Conservation (phyloP, 345 rosid species). For the Clausena lansium region DNA sequence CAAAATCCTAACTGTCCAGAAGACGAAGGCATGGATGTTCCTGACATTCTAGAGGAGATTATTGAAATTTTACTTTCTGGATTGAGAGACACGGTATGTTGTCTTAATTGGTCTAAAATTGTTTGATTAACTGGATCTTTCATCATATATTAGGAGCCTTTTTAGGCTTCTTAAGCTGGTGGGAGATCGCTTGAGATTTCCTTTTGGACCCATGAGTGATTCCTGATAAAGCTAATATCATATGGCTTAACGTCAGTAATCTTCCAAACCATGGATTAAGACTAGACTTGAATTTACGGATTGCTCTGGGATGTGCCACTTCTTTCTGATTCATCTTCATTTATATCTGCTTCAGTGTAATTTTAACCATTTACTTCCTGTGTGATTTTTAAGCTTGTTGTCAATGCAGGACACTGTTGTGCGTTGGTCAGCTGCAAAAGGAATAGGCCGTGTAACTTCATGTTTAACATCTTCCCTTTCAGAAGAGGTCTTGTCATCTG, state of each 20-base stretch:
- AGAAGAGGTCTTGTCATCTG: slow-evolving; percentile 86
- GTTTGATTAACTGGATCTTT: neutral
- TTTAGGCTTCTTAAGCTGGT: neutral
- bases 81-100: slow-evolving; percentile 83
- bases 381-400: slow-evolving; percentile 19
- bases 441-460: slow-evolving; percentile 87
- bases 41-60: slow-evolving; percentile 83
- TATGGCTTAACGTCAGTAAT: neutral
- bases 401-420: slow-evolving; percentile 85
- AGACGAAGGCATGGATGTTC: slow-evolving; percentile 85
- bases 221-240: neutral
- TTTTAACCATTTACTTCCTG: slow-evolving; percentile 10
- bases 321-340: neutral
- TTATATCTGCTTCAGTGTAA: neutral
- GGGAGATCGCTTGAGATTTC: neutral
- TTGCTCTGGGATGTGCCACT: neutral
- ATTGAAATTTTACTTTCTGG: slow-evolving; percentile 88
- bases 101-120: slow-evolving; percentile 12
- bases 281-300: slow-evolving; percentile 5
- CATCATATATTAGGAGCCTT: neutral
- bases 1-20: slow-evolving; percentile 33
- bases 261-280: neutral
- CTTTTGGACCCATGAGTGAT: neutral
- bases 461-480: slow-evolving; percentile 75
- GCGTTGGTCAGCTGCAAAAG: slow-evolving; percentile 99